Evolutionary conservation across 106 monocot genomes (phyloP).

Genomic region (Allium fistulosum): DNA sequence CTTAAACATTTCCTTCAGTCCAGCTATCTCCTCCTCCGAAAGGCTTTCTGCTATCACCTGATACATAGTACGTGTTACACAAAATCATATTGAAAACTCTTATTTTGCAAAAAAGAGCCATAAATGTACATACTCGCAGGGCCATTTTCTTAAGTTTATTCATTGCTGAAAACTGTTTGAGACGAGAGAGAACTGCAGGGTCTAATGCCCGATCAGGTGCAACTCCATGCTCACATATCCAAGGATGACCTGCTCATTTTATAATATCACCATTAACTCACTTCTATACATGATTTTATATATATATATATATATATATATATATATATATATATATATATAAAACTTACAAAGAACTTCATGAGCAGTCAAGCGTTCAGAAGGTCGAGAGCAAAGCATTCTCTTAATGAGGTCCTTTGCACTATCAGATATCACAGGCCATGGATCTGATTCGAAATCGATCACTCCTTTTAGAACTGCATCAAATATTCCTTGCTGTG

Average conservation of each 20-base stretch:
- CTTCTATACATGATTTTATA: not conserved
- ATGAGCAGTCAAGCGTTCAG: constrained; percentile 49
- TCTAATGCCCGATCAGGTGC: constrained; percentile 47
- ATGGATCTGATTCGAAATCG: constrained; percentile 64
- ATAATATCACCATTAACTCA: not conserved
- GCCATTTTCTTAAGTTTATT: constrained; percentile 61
- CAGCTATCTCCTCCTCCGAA: constrained; percentile 70
- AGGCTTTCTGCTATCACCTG: constrained; percentile 66
- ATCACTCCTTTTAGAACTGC: constrained; percentile 59
- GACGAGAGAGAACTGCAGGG: constrained; percentile 45
- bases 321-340: no score
- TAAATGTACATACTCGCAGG: constrained; percentile 23
- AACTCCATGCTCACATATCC: constrained; percentile 55
- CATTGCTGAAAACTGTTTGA: constrained; percentile 47
- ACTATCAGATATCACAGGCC: constrained; percentile 58
- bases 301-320: not conserved
- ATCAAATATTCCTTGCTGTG: constrained; percentile 78
- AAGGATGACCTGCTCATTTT: constrained; percentile 35
- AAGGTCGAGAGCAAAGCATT: constrained; percentile 54
- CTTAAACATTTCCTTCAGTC: constrained; percentile 68
- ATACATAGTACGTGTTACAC: not conserved
- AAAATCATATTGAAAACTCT: not conserved
- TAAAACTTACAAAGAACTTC: constrained; percentile 50
- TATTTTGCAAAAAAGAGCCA: not conserved
- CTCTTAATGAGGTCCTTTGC: constrained; percentile 61